These are phyloP conservation scores for Saururus chinensis DNA, from an alignment of 164 flowering plant species.

Conservation along the genomic window DNA sequence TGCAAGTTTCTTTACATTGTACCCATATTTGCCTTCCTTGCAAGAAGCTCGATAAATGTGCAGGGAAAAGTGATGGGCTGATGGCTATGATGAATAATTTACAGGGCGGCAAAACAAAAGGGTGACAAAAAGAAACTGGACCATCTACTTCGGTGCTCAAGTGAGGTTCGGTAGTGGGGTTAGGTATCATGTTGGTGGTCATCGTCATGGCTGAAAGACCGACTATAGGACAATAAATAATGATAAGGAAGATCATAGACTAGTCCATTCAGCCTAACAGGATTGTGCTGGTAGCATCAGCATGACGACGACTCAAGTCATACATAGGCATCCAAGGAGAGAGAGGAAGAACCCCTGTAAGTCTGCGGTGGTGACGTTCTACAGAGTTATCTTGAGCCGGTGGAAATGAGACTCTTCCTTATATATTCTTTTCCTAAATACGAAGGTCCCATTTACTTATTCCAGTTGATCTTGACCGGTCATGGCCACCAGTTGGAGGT, in stretches of 20 bases:
- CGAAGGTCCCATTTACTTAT: too few species aligned
- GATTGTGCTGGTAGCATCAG: too few species aligned
- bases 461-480: too few species aligned
- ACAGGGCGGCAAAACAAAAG: too few species aligned
- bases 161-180: conserved; percentile 1
- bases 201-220: not conserved
- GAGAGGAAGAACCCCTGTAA: too few species aligned
- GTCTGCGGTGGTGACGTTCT: too few species aligned
- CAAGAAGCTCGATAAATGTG: not conserved
- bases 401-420: too few species aligned
- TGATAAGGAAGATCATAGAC: not conserved
- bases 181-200: not conserved
- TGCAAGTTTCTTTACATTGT: not conserved
- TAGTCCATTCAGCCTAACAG: not conserved
- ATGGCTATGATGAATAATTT: not conserved
- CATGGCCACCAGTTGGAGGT: too few species aligned
- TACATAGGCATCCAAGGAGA: too few species aligned
- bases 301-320: too few species aligned
- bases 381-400: too few species aligned
- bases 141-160: not conserved
- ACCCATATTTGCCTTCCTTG: not conserved
- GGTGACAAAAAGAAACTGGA: not conserved
- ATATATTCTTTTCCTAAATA: too few species aligned
- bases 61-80: not conserved
- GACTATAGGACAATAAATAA: not conserved